These are phyloP conservation scores for Elsinoe necatrix DNA, from an alignment of 2,329 filamentous ascomycete species.

Conservation along the genomic window DNA sequence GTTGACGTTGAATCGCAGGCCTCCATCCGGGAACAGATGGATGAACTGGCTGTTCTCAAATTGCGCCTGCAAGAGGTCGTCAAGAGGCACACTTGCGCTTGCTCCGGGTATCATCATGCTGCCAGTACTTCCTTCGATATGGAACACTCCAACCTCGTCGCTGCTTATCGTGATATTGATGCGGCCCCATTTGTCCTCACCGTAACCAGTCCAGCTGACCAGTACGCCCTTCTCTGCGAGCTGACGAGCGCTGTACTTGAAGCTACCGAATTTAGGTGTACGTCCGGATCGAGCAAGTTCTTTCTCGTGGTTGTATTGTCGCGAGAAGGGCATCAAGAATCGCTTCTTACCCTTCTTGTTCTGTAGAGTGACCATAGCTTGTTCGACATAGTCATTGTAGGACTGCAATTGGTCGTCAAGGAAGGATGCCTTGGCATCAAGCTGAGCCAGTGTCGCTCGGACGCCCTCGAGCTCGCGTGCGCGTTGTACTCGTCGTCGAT, in stretches of 20 bases:
- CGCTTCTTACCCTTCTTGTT: conserved; percentile 94
- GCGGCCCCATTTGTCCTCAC: conserved; percentile 76
- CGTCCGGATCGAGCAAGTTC: conserved; percentile 88
- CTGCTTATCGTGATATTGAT: conserved; percentile 91
- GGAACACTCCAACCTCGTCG: conserved; percentile 90
- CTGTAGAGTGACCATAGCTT: conserved; percentile 93
- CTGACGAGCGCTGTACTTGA: conserved; percentile 87
- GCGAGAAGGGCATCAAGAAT: conserved; percentile 92
- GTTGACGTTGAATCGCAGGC: conserved; percentile 86
- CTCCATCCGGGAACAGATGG: conserved; percentile 70
- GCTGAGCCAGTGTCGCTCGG: conserved; percentile 61
- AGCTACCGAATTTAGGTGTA: conserved; percentile 94
- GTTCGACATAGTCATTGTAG: conserved; percentile 99
- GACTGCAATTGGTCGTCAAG: conserved; percentile 92
- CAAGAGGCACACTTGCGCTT: conserved; percentile 77
- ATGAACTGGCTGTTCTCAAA: conserved; percentile 97
- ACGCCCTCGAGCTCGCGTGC: conserved; percentile 85
- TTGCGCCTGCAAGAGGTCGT: conserved; percentile 90
- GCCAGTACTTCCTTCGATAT: conserved; percentile 80
- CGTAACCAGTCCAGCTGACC: conserved; percentile 79
- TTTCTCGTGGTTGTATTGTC: conserved; percentile 96
- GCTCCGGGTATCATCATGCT: conserved; percentile 95
- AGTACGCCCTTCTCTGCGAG: conserved; percentile 90
- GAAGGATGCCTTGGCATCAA: conserved; percentile 82
- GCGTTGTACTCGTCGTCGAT: conserved; percentile 80